Base-by-base conservation (phyloP, 2,329 filamentous ascomycete genomes). In the Curvularia eragrostidis region DNA sequence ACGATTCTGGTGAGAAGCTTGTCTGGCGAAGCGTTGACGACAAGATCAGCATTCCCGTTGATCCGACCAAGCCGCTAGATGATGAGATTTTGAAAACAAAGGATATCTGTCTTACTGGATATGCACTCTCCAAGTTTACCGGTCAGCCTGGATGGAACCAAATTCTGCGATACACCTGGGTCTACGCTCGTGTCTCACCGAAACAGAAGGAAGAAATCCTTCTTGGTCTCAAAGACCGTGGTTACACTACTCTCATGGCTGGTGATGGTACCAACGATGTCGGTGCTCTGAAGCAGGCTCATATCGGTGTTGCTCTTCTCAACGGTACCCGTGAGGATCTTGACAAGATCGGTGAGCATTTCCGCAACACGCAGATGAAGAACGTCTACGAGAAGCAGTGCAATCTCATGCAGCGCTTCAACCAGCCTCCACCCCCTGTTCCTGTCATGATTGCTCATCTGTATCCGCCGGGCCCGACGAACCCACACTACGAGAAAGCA, bases 201-300 rank as follows among this genome's bases (percentile, higher is more conserved):
- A 97, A 97, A 83, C 95, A 99, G 73, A 99, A 99, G 82, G 95
- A 99, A 78, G 93, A 98, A 53, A 98, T 99, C 72, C 84, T 99
- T n/a, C 86, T 97, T 21, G 95, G 95, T 36, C 86, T 98, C 61
- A 97, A 97, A 81, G 93, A 97, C 71, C 91, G 92, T 80, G 95
- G 95, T 48, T 99, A 99, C 81, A 97, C 95, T 60, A 99, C 95
- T 28, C 85, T 99, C 62, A 99, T 99, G 95, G 96, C 93, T 69
- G 95, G 95, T 78, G 95, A 99, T 72, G 95, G 95, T 63, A 99
- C 95, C 54, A 99, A 99, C 77, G 95, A 99, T 73, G 95, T 99
- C 54, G 95, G 95, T 64, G 95, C 95, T 43, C 82, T 99, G 72
- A 99, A 99, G 83, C 95, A 99, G 80, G 95, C 95, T 39, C 95